phyloP scores from a whole-genome alignment of 441 rosid genomes.

The Aleurites moluccanus region DNA sequence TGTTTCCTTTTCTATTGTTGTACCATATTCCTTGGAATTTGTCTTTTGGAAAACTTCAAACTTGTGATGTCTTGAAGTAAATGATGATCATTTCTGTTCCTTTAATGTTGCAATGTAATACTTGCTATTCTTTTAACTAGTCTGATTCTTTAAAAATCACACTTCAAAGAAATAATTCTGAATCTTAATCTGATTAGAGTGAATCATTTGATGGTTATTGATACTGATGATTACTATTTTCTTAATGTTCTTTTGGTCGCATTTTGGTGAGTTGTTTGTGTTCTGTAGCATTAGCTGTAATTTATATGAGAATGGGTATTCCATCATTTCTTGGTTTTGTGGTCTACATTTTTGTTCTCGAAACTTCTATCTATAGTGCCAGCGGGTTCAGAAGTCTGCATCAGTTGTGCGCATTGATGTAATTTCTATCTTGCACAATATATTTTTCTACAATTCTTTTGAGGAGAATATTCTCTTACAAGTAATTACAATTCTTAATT shows the following conservation, averaged over 20 bases:
- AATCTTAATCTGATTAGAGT: background rate
- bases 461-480: background rate
- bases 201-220: background rate
- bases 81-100: background rate
- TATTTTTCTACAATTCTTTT: background rate
- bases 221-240: background rate
- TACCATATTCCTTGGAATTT: background rate
- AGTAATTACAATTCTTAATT: background rate
- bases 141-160: background rate
- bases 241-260: slow-evolving; percentile 2
- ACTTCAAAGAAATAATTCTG: background rate
- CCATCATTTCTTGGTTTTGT: background rate
- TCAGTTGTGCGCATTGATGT: background rate
- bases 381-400: background rate
- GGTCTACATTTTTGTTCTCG: background rate
- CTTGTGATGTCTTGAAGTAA: background rate
- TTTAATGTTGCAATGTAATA: background rate
- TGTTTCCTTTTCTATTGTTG: background rate
- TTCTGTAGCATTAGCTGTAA: background rate
- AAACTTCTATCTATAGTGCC: background rate
- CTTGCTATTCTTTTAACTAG: background rate
- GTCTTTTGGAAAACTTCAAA: background rate
- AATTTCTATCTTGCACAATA: background rate
- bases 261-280: background rate
- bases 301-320: background rate